Conservation (phyloP, 495 filamentous ascomycete species). For the Penicillium robsamsonii region DNA sequence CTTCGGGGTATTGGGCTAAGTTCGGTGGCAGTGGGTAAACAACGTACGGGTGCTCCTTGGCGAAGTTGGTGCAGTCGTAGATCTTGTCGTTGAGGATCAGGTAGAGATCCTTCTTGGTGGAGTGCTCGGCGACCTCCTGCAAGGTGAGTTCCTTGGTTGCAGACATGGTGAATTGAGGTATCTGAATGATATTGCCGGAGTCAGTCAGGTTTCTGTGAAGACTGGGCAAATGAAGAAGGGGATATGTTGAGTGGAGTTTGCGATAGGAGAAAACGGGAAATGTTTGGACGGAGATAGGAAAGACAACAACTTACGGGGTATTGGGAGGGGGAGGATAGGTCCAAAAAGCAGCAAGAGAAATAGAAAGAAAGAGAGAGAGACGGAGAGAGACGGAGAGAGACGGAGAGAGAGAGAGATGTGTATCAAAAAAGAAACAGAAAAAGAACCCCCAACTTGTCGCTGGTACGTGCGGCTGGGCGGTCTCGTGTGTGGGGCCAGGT, state of each 20-base stretch:
- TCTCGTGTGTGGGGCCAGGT: slow-evolving; percentile 18
- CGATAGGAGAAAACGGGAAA: slow-evolving; percentile 13
- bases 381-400: slow-evolving; percentile 12
- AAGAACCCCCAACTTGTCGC: slow-evolving; percentile 9
- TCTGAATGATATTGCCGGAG: background rate
- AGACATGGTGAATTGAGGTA: slow-evolving; percentile 55
- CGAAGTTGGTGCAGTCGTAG: slow-evolving; percentile 83
- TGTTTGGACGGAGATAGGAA: background rate
- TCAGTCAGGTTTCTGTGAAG: background rate
- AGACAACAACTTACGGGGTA: slow-evolving; percentile 1
- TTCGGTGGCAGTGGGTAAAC: background rate
- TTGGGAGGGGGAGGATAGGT: slow-evolving; percentile 1
- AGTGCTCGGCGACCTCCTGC: slow-evolving; percentile 81
- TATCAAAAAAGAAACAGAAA: slow-evolving; percentile 10
- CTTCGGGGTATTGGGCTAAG: background rate
- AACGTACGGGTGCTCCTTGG: slow-evolving; percentile 99
- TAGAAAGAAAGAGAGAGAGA: slow-evolving; percentile 13
- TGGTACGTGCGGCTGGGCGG: slow-evolving; percentile 21
- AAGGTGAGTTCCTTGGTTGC: slow-evolving; percentile 71
- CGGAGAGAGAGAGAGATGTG: no score
- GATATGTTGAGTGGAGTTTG: slow-evolving; percentile 5
- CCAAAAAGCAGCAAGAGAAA: slow-evolving; percentile 9
- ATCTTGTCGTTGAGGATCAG: slow-evolving; percentile 94
- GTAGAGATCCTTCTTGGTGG: slow-evolving; percentile 93
- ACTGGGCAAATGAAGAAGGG: slow-evolving; percentile 9